These are phyloP conservation scores for Chamaecyparis obtusa DNA, from an alignment of 75 land plant genomes.

Conservation along the genomic window DNA sequence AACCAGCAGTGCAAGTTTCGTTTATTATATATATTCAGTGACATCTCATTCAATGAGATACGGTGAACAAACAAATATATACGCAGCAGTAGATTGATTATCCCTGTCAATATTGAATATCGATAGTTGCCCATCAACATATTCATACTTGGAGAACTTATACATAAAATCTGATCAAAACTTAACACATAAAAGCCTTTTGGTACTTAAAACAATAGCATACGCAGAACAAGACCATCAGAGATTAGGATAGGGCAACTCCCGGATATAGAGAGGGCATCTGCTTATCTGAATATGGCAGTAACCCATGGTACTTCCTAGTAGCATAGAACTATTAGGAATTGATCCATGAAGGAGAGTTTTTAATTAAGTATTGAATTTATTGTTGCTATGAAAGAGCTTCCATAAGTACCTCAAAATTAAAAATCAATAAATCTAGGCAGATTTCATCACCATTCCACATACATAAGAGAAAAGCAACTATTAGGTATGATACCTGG, in stretches of 20 bases:
- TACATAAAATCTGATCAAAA: too few species aligned
- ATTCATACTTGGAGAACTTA: too few species aligned
- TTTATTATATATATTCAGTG: too few species aligned
- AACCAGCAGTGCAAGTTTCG: too few species aligned
- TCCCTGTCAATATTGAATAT: too few species aligned
- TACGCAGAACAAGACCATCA: constrained; percentile 84
- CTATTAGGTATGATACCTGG: constrained; percentile 7
- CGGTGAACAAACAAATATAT: too few species aligned
- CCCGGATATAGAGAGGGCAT: constrained; percentile 6
- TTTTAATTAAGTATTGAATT: constrained; percentile 42
- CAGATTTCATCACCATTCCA: constrained; percentile 57
- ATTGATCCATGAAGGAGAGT: constrained; percentile 80
- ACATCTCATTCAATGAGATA: too few species aligned
- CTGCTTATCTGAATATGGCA: constrained; percentile 32
- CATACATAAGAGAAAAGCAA: constrained; percentile 33
- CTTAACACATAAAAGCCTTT: constrained; percentile 63
- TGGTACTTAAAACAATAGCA: constrained; percentile 87
- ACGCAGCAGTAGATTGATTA: too few species aligned
- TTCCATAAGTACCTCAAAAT: constrained; percentile 52
- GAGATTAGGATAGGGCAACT: constrained; percentile 10
- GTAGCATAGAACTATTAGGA: constrained; percentile 36
- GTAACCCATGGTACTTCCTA: constrained; percentile 71
- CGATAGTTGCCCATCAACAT: too few species aligned
- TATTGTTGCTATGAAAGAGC: constrained; percentile 71
- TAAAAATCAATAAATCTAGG: constrained; percentile 59